phyloP scores from a whole-genome alignment of 2,329 filamentous ascomycete species.

The Curvularia eragrostidis region DNA sequence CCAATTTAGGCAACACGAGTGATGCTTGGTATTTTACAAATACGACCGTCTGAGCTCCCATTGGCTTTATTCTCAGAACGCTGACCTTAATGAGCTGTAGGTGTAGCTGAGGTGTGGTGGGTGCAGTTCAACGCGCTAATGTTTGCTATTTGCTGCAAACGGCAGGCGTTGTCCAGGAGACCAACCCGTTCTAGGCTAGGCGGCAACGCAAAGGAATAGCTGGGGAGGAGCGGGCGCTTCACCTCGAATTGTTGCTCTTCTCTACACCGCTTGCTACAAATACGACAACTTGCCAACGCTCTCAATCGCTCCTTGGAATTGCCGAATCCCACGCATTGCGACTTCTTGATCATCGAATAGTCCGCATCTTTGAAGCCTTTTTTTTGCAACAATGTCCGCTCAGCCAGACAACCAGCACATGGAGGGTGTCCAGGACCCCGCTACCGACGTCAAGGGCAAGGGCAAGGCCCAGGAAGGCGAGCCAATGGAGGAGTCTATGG shows the following conservation, averaged over 20 bases:
- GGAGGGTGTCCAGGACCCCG: constrained; percentile 51
- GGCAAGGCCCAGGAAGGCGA: constrained; percentile 74
- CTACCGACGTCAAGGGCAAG: constrained; percentile 76
- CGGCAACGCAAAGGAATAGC: constrained; percentile 21
- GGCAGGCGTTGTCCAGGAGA: constrained; percentile 18
- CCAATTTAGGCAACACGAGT: not conserved
- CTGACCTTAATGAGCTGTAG: not conserved
- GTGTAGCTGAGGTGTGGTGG: not conserved
- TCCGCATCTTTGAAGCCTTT: constrained; percentile 13
- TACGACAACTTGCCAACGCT: constrained; percentile 20
- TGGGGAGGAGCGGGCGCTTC: constrained; percentile 20
- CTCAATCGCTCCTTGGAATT: constrained; percentile 20
- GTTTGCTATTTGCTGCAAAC: constrained; percentile 25
- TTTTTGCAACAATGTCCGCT: constrained; percentile 42
- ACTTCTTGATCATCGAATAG: constrained; percentile 6
- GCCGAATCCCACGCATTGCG: constrained; percentile 2
- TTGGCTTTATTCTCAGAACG: not conserved
- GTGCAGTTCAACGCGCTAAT: constrained; percentile 15
- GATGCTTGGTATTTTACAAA: not conserved
- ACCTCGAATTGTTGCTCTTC: constrained; percentile 30
- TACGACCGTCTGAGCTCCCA: too few species aligned
- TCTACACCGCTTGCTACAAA: constrained; percentile 32
- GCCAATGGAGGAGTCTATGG: constrained; percentile 75
- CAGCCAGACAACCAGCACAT: constrained; percentile 46
- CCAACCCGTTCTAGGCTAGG: constrained; percentile 8